Conservation (phyloP, 306 rosid genomes). For the Elaeagnus macrophylla region DNA sequence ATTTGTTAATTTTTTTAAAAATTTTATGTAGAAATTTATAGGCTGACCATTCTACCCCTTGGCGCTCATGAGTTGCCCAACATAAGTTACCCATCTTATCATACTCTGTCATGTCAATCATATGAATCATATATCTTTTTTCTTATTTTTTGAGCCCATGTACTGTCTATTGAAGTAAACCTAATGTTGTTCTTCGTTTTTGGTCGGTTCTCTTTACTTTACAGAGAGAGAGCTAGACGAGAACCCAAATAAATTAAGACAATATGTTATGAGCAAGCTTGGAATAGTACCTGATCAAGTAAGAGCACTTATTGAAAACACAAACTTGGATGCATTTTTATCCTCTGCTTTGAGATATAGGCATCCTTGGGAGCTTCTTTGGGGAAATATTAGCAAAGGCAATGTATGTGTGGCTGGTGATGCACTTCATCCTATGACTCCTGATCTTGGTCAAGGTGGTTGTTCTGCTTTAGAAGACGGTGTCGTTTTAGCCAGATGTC, state of each 20-base stretch:
- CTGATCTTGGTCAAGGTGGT: conserved; percentile 76
- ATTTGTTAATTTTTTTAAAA: too few relatives aligned
- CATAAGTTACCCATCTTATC: too few relatives aligned
- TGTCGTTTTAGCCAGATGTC: conserved; percentile 51
- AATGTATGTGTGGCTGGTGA: conserved; percentile 72
- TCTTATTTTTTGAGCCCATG: too few relatives aligned
- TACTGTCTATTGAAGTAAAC: not conserved
- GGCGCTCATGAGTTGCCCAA: too few relatives aligned
- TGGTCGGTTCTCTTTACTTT: not conserved
- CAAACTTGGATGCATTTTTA: conserved; percentile 21
- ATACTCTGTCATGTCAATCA: too few relatives aligned
- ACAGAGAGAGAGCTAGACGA: conserved; percentile 36
- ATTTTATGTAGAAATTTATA: too few relatives aligned
- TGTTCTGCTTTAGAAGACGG: conserved; percentile 64
- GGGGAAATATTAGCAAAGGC: conserved; percentile 50
- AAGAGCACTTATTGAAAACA: conserved; percentile 32
- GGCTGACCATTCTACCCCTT: too few relatives aligned
- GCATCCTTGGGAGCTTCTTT: conserved; percentile 55
- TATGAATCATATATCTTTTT: too few relatives aligned
- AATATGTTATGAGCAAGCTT: conserved; percentile 40
- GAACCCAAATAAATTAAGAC: conserved; percentile 33
- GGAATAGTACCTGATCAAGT: conserved; percentile 33
- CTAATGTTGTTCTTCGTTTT: not conserved
- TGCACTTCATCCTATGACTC: conserved; percentile 77
- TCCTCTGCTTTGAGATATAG: conserved; percentile 43